phyloP scores from a whole-genome alignment of 148 eudicot species.

The Cornus florida region DNA sequence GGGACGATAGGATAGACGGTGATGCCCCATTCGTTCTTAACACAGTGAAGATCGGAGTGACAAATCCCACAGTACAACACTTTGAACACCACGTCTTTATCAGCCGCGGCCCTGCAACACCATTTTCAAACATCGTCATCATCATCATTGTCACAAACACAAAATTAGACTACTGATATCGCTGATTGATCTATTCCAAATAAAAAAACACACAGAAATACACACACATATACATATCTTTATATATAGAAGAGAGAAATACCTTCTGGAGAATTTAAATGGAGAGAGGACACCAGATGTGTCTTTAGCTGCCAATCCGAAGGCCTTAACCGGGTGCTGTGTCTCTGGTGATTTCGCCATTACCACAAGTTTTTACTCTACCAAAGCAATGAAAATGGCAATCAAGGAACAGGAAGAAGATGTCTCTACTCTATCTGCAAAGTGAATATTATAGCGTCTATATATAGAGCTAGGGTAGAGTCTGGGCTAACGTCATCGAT shows the following conservation, averaged over 20 bases:
- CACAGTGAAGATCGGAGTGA: slow-evolving; percentile 43
- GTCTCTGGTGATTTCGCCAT: slow-evolving; percentile 13
- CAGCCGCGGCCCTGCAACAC: not conserved
- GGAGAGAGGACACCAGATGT: slow-evolving; percentile 14
- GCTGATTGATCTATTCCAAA: too few relatives aligned
- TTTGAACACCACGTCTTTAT: slow-evolving; percentile 27
- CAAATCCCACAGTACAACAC: slow-evolving; percentile 45
- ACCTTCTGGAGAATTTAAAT: not conserved
- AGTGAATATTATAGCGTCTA: too few relatives aligned
- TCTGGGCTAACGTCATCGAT: too few relatives aligned
- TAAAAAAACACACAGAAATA: too few relatives aligned
- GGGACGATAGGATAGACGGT: slow-evolving; percentile 35
- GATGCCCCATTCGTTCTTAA: slow-evolving; percentile 46
- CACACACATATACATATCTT: not conserved
- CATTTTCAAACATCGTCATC: not conserved
- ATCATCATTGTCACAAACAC: not conserved
- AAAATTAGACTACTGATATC: not conserved
- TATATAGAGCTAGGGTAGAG: too few relatives aligned
- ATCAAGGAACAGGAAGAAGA: too few relatives aligned
- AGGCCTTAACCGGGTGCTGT: slow-evolving; percentile 15
- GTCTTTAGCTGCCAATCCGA: slow-evolving; percentile 11
- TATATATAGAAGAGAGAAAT: not conserved
- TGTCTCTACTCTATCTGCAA: too few relatives aligned
- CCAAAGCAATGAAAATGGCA: too few relatives aligned
- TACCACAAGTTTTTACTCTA: too few relatives aligned